Evolutionary conservation across 2,329 filamentous ascomycete species (phyloP), one percentile per base, ranked within the genome.

Genomic region (Hypoxylon sp.): DNA sequence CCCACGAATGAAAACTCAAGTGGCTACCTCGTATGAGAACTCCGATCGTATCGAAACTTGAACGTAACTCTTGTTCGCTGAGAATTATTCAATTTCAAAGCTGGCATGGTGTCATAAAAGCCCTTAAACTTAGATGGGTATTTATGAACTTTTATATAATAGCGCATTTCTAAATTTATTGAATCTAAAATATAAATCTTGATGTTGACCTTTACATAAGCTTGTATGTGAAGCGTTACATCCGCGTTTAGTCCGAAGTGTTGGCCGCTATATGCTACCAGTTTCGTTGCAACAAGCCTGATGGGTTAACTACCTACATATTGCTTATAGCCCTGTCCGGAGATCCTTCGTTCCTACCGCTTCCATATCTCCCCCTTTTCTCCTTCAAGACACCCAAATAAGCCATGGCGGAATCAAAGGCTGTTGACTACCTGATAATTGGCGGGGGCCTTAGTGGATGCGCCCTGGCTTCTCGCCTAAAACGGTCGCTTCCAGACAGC

Each of bases 391-490:
- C 17, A 25, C 14, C 9, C n/a, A 19, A 63, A n/a, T 14, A 57
- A 51, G 13, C 4, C 30, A 65, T 65, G 62, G 19, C 36, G 9
- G 25, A 41, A 23, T 41, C 45, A 6, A 51, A 21, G 5, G 25
- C 41, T 17, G 46, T 53, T 10, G 61, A 64, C 38, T 64, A 64
- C 14, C 48, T 64, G 4, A 64, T 64, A 41, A 43, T 64, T 21
- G 61, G 61, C 10, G 61, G 61, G 19, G 61, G 61, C 19, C 55
- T 65, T 6, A 36, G 30, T 19, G 62, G 62, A 25, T 65, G 49
- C 32, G 48, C 55, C 17, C n/a, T 65, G 23, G 62, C 56, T 10
- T 60, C 56, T 2, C 62, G 56, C 34, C 55, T 65, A 5, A 60
- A 19, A 38, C 34, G 30, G 36, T 45, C 45, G 2, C 17, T 43